Conservation (phyloP, 495 filamentous ascomycete genomes). For the Choiromyces venosus region DNA sequence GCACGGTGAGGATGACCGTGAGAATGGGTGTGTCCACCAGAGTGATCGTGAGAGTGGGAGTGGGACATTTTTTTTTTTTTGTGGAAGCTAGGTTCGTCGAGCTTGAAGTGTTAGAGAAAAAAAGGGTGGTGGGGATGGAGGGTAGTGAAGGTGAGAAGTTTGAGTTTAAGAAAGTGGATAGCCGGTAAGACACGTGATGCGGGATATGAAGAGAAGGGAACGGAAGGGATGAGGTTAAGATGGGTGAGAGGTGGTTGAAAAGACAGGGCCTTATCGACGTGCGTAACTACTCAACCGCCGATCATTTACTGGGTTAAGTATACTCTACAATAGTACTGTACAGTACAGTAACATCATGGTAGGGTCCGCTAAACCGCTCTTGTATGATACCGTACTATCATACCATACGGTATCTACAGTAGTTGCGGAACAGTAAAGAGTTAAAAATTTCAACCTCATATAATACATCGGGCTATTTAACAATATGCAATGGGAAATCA, state of each 20-base stretch:
- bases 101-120: neutral
- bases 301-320: neutral
- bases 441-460: neutral
- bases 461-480: neutral
- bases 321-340: no score
- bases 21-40: slow-evolving; percentile 23
- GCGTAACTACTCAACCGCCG: neutral
- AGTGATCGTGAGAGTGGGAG: neutral
- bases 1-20: slow-evolving; percentile 54
- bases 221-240: neutral
- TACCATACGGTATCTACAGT: neutral
- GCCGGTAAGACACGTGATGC: neutral
- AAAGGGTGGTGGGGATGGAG: neutral
- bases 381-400: no score
- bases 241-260: neutral
- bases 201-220: neutral
- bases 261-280: neutral
- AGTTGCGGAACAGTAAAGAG: neutral
- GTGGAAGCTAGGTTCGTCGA: neutral
- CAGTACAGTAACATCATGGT: neutral
- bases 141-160: neutral
- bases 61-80: neutral
- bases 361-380: neutral
- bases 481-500: neutral
- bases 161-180: neutral